phyloP scores from a whole-genome alignment of 2,329 filamentous ascomycete genomes.

The Talaromyces rugulosus region DNA sequence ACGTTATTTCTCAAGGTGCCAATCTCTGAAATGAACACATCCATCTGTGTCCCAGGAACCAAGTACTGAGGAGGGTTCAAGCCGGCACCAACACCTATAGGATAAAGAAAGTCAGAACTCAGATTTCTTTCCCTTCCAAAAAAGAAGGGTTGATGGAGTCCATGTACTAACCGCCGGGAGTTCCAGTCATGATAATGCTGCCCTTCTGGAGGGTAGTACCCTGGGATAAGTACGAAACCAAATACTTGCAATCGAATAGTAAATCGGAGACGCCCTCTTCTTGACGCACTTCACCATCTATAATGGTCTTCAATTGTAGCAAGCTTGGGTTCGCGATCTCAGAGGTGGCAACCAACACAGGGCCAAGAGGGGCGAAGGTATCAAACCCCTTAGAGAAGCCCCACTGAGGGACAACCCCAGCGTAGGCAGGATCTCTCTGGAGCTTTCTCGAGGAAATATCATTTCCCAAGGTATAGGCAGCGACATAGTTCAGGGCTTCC shows the following conservation, averaged over 20 bases:
- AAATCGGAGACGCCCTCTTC: conserved; percentile 37
- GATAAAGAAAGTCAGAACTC: no score
- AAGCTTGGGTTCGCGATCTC: conserved; percentile 42
- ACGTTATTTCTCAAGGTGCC: conserved; percentile 37
- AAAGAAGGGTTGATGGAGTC: not conserved
- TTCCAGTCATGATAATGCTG: conserved; percentile 50
- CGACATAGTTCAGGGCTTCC: conserved; percentile 48
- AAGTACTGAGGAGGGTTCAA: conserved; percentile 39
- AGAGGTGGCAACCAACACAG: conserved; percentile 42
- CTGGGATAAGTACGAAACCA: conserved; percentile 28
- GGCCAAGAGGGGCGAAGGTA: conserved; percentile 52
- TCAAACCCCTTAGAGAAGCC: conserved; percentile 57
- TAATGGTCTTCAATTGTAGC: conserved; percentile 42
- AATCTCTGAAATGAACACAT: conserved; percentile 37
- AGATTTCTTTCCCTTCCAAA: no score
- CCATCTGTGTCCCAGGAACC: conserved; percentile 37
- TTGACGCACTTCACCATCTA: conserved; percentile 50
- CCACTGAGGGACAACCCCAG: conserved; percentile 54
- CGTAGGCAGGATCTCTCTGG: conserved; percentile 47
- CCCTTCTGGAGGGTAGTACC: conserved; percentile 45
- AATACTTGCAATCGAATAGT: conserved; percentile 41
- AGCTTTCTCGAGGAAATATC: conserved; percentile 52
- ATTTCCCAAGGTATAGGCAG: conserved; percentile 53
- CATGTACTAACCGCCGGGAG: conserved; percentile 33
- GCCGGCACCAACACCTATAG: conserved; percentile 36